Evolutionary conservation across 2,329 filamentous ascomycete genomes (phyloP).

Genomic region (Aspergillus versicolor): DNA sequence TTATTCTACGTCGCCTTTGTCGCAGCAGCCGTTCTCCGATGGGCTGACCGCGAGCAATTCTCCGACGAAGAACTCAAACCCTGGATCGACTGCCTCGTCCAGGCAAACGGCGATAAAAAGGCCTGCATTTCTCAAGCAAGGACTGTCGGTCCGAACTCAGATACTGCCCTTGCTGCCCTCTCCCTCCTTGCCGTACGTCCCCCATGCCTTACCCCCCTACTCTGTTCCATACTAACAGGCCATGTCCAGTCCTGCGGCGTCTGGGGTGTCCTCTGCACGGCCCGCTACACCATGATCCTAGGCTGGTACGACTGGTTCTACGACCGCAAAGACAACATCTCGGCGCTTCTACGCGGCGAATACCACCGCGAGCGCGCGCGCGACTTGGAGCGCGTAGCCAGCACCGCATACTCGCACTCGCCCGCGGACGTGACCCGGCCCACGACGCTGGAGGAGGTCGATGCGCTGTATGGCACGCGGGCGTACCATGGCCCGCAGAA

Average conservation of each 20-base stretch:
- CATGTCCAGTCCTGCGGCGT: not conserved
- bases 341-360: not conserved
- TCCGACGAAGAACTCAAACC: not conserved
- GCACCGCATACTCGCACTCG: not conserved
- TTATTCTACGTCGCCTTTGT: constrained; percentile 1
- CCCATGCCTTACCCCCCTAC: no score
- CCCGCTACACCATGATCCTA: constrained; percentile 2
- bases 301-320: constrained; percentile 1
- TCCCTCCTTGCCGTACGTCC: constrained; percentile 3
- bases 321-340: not conserved
- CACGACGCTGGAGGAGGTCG: not conserved
- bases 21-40: not conserved
- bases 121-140: not conserved
- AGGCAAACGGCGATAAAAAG: not conserved
- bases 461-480: not conserved
- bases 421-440: not conserved
- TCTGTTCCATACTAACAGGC: no score
- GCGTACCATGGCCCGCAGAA: not conserved
- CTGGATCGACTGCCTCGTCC: not conserved
- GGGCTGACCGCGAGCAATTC: not conserved
- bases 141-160: not conserved
- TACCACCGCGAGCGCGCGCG: not conserved
- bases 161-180: not conserved
- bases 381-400: constrained; percentile 1
- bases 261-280: constrained; percentile 6